Evolutionary conservation across 2,329 filamentous ascomycete species (phyloP).

Genomic region (Hypoxylon sp.): DNA sequence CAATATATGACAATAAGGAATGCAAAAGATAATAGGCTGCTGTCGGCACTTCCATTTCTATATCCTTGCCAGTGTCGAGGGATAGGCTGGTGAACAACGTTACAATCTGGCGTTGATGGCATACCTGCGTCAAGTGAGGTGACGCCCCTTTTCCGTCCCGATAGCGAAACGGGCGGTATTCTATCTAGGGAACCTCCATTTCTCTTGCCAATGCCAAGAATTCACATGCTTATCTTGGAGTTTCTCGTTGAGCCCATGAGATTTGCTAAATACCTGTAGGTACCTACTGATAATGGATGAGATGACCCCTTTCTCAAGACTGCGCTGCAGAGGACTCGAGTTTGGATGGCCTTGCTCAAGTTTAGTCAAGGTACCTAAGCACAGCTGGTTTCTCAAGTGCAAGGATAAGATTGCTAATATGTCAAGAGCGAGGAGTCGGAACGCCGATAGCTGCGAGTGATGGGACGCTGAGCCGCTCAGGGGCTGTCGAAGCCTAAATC

Average conservation of each 20-base stretch:
- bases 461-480: neutral
- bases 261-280: no score
- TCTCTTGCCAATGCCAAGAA: neutral
- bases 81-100: conserved; percentile 13
- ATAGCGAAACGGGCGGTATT: neutral
- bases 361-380: no score
- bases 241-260: no score
- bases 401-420: no score
- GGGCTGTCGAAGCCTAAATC: neutral
- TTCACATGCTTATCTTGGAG: neutral
- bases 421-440: no score
- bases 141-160: conserved; percentile 14
- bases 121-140: conserved; percentile 32
- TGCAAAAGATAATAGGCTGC: conserved; percentile 23
- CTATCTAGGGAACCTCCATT: neutral
- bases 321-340: no score
- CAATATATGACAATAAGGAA: neutral
- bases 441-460: neutral
- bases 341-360: no score
- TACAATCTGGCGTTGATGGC: conserved; percentile 35
- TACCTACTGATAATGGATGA: no score
- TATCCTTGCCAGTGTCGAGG: neutral
- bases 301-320: no score
- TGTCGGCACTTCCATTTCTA: conserved; percentile 11
- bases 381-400: no score